Conservation (phyloP, 2,329 filamentous ascomycete species). For the Lojkania enalia region DNA sequence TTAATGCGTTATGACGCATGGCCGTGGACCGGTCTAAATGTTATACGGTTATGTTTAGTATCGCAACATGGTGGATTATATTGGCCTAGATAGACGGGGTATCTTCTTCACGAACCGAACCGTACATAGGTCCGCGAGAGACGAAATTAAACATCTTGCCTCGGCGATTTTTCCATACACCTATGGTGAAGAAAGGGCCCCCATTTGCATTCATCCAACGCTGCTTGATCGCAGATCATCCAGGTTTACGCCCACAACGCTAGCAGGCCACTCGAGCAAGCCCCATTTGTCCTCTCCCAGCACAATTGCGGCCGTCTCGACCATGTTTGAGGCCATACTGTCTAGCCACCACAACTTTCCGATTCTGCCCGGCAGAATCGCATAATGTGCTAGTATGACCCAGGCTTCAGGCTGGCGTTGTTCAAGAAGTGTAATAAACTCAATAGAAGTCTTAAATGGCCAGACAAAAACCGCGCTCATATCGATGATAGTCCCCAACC, state of each 20-base stretch:
- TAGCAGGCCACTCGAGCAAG: slow-evolving; percentile 31
- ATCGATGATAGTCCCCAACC: slow-evolving; percentile 15
- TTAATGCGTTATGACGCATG: too few relatives aligned
- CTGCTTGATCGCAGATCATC: slow-evolving; percentile 17
- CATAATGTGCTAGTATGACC: slow-evolving; percentile 34
- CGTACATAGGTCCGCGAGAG: too few relatives aligned
- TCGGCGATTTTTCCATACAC: too few relatives aligned
- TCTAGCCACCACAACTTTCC: slow-evolving; percentile 27
- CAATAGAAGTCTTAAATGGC: slow-evolving; percentile 16
- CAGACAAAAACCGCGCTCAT: slow-evolving; percentile 27
- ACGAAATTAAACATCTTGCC: too few relatives aligned
- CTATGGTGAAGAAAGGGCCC: too few relatives aligned
- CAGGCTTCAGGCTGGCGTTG: slow-evolving; percentile 27
- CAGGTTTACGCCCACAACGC: slow-evolving; percentile 22
- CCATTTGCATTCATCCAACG: too few relatives aligned
- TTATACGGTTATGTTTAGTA: too few relatives aligned
- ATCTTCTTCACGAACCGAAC: too few relatives aligned
- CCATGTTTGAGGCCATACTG: slow-evolving; percentile 19
- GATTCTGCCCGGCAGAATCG: slow-evolving; percentile 22
- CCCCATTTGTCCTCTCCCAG: slow-evolving; percentile 26
- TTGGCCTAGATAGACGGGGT: too few relatives aligned
- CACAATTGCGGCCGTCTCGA: slow-evolving; percentile 27
- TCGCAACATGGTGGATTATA: too few relatives aligned
- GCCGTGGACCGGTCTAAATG: too few relatives aligned
- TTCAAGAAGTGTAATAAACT: slow-evolving; percentile 26